These are phyloP conservation scores for Colletotrichum sp. DNA, from an alignment of 2,329 filamentous ascomycete genomes.

Conservation along the genomic window DNA sequence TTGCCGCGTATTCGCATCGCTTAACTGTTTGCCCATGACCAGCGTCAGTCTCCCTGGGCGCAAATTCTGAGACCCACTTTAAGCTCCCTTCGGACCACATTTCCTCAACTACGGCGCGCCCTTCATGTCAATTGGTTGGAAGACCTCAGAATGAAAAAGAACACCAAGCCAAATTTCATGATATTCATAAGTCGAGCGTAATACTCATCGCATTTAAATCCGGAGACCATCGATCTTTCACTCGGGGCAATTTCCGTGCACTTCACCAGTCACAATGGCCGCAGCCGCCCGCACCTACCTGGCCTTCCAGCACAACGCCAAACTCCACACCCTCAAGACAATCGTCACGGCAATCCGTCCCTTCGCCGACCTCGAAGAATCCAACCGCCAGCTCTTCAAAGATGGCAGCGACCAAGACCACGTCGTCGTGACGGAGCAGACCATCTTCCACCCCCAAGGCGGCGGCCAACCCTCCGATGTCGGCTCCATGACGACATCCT, in stretches of 20 bases:
- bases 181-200: not conserved
- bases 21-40: not conserved
- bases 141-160: not conserved
- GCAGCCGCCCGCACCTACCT: constrained; percentile 41
- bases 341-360: constrained; percentile 51
- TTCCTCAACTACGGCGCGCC: not conserved
- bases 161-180: not conserved
- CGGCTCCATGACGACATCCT: constrained; percentile 55
- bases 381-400: constrained; percentile 64
- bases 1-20: not conserved
- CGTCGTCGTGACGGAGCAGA: constrained; percentile 65
- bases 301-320: constrained; percentile 48
- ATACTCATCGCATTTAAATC: fast-evolving
- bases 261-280: not conserved
- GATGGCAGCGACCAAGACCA: constrained; percentile 53
- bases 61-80: not conserved
- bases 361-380: constrained; percentile 53
- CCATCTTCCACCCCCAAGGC: constrained; percentile 79
- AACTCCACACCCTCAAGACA: constrained; percentile 47
- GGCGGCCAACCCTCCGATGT: constrained; percentile 76
- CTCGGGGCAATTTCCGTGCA: not conserved
- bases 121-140: not conserved
- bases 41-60: not conserved
- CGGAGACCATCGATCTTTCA: not conserved
- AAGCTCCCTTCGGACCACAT: not conserved